Evolutionary conservation across 1,284 basidiomycete genomes (phyloP).

Genomic region (Somion occarium): DNA sequence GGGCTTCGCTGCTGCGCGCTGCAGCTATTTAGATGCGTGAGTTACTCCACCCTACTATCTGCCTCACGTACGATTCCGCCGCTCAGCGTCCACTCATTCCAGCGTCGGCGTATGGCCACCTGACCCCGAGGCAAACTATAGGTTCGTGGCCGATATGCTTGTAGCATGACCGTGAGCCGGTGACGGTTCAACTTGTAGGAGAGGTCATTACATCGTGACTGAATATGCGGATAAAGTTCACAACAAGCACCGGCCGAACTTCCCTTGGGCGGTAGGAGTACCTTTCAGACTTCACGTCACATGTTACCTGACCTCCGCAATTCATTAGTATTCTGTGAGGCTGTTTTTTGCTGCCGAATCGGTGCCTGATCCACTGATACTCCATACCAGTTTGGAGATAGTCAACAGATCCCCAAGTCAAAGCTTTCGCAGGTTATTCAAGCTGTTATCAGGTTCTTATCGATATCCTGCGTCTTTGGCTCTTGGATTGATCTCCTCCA

Average conservation of each 20-base stretch:
- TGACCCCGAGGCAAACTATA: constrained; percentile 72
- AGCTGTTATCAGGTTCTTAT: constrained; percentile 62
- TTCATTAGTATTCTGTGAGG: constrained; percentile 59
- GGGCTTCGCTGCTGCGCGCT: constrained; percentile 76
- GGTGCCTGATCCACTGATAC: constrained; percentile 15
- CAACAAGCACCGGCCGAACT: constrained; percentile 56
- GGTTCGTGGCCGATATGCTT: constrained; percentile 35
- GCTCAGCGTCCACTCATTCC: too few relatives aligned
- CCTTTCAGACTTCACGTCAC: constrained; percentile 10
- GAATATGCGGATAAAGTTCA: constrained; percentile 72
- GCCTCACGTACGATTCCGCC: constrained; percentile 1
- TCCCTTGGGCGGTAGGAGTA: constrained; percentile 64
- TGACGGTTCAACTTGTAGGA: constrained; percentile 35
- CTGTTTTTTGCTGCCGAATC: constrained; percentile 9
- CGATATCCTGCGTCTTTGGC: constrained; percentile 2
- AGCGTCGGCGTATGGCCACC: constrained; percentile 80
- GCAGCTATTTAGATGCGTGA: constrained; percentile 67
- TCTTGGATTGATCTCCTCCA: constrained; percentile 6
- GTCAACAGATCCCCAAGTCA: constrained; percentile 63
- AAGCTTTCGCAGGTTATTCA: constrained; percentile 71
- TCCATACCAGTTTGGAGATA: constrained; percentile 66
- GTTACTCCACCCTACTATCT: constrained; percentile 27
- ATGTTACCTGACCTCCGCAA: constrained; percentile 18
- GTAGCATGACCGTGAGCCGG: too few relatives aligned
- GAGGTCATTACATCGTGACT: constrained; percentile 75